A percentile compares a stretch with the other conserved stretches of the same genome.
phyloP scores from a whole-genome alignment of 2,329 filamentous ascomycete genomes.

The Nigrospora sphaerica region DNA sequence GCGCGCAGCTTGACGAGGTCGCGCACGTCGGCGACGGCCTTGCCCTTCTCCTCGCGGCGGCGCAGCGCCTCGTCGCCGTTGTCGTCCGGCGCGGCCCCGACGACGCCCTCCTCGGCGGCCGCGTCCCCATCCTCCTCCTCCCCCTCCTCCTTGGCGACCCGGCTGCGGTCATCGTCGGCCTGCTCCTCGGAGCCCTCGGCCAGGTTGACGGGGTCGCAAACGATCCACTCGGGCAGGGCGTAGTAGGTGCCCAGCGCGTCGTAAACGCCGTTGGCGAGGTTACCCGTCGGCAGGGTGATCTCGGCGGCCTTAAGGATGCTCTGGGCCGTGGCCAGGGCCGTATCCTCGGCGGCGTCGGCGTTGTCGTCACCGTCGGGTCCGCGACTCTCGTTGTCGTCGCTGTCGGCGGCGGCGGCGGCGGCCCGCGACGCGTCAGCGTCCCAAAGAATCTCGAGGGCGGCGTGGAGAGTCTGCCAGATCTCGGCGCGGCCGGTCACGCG shows the following conservation, averaged over 20 bases:
- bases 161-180: constrained; percentile 7
- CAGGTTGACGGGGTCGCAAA: constrained; percentile 59
- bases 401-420: constrained; percentile 3
- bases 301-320: constrained; percentile 72
- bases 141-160: constrained; percentile 13
- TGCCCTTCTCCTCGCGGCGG: constrained; percentile 52
- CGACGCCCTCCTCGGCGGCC: constrained; percentile 9
- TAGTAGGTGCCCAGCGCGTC: constrained; percentile 67
- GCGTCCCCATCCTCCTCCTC: constrained; percentile 17
- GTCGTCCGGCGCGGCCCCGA: constrained; percentile 17
- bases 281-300: constrained; percentile 66
- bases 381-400: not conserved
- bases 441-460: constrained; percentile 63
- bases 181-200: constrained; percentile 15
- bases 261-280: constrained; percentile 65
- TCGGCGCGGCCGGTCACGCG: constrained; percentile 70
- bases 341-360: constrained; percentile 22
- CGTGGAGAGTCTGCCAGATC: constrained; percentile 70
- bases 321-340: constrained; percentile 62
- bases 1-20: constrained; percentile 53
- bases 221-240: constrained; percentile 58
- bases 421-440: constrained; percentile 31
- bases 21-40: constrained; percentile 43
- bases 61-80: constrained; percentile 28
- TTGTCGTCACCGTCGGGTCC: constrained; percentile 17